Conservation (phyloP, 2,329 filamentous ascomycete species). For the Colletotrichum sp. region DNA sequence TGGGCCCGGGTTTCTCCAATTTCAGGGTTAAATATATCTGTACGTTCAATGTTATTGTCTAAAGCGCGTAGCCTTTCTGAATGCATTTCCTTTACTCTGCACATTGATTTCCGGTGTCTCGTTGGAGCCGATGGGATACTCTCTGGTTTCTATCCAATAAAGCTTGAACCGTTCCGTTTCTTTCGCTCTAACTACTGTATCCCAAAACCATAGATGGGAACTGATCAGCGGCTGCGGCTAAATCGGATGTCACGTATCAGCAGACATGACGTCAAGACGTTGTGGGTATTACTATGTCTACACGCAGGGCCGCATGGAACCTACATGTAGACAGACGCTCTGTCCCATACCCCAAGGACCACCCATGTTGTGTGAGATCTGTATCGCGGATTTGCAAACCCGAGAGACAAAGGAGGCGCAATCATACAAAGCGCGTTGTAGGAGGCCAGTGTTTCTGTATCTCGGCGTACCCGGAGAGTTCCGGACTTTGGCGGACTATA, state of each 20-base stretch:
- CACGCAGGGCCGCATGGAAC: background rate
- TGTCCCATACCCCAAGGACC: background rate
- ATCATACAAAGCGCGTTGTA: background rate
- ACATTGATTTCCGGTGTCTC: background rate
- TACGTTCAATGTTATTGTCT: background rate
- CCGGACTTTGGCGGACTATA: background rate
- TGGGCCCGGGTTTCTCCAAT: background rate
- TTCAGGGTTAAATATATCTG: background rate
- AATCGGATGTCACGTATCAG: background rate
- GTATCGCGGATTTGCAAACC: background rate
- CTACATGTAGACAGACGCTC: background rate
- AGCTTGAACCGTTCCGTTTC: background rate
- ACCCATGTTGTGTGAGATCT: background rate
- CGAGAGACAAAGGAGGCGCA: background rate
- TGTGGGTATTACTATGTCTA: background rate
- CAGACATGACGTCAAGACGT: background rate
- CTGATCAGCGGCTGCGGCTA: background rate
- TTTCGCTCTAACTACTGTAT: background rate
- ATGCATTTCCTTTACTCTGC: background rate
- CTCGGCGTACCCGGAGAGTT: background rate
- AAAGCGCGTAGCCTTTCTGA: background rate
- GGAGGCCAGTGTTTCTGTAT: background rate
- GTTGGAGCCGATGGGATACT: background rate
- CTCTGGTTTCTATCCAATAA: background rate
- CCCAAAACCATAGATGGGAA: background rate